Evolutionary conservation across 2,329 filamentous ascomycete species (phyloP), one percentile per base, ranked within the genome.

Genomic region (Botryotinia calthae): DNA sequence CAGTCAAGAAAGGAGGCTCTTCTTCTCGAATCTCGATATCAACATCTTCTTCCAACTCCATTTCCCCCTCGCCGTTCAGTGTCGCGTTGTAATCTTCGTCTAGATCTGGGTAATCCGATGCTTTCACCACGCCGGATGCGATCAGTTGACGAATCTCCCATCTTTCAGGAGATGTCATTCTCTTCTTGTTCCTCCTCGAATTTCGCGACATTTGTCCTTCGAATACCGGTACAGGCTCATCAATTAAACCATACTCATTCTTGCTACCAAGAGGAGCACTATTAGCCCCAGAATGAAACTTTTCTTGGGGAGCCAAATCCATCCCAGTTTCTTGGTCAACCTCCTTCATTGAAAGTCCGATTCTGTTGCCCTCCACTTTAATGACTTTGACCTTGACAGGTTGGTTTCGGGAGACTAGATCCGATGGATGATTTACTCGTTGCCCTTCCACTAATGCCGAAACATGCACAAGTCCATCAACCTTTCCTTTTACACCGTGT

Each of bases 81-180:
- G 94, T 95, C 25, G 93, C 92, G 75, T 97, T 91, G 81, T 97
- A 97, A 73, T 98, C 95, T 77, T 98, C 94, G 77, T 98, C 93
- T 42, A 98, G 87, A 76, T 98, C 95, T 0, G 96, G 96, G 80
- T 97, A 98, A 78, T 98, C 95, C 0, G 93, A 93, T 0, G 94
- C 95, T 78, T 96, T 97, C 28, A 94, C 92, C 14, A 97, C 95
- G 63, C 97, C 96, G 7, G 96, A 97, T 5, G 95, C 94, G 79
- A 99, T 98, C 70, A 99, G 86, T 80, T 99, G 96, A 75, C 95
- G 90, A 75, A 99, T 98, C 81, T 99, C 96, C 95, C 96, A 99
- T 80, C 96, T 86, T 81, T 99, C 96, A 1, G 96, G 96, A 22
- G 95, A 98, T 0, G 95, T 98, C 91, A 98, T 91, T 70, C 96